Evolutionary conservation across 139 green algal genomes (phyloP).

Genomic region (Chlorella vulgaris): DNA sequence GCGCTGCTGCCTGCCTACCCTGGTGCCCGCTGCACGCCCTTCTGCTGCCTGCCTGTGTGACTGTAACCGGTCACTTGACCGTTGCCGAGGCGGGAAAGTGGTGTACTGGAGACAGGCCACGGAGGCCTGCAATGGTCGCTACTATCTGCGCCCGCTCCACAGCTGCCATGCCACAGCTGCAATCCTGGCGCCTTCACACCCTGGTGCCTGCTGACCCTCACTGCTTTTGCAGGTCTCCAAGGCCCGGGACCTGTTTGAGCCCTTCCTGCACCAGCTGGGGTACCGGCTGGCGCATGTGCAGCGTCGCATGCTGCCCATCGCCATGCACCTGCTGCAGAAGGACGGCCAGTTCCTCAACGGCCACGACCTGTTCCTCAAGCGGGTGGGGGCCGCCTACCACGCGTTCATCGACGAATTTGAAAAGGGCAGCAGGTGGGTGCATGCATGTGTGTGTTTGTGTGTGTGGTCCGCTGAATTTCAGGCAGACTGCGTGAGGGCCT

Average conservation of each 20-base stretch:
- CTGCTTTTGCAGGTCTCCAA: slow-evolving; percentile 55
- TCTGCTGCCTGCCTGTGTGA: background rate
- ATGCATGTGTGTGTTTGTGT: background rate
- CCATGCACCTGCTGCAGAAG: slow-evolving; percentile 84
- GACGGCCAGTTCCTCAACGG: slow-evolving; percentile 77
- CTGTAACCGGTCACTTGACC: background rate
- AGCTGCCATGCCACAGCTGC: background rate
- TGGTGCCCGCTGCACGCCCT: background rate
- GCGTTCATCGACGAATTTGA: slow-evolving; percentile 86
- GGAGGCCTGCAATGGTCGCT: too few relatives aligned
- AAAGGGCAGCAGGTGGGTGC: slow-evolving; percentile 39
- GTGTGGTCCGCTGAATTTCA: too few relatives aligned
- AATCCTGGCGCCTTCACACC: background rate
- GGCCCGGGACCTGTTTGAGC: slow-evolving; percentile 88
- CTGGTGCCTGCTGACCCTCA: background rate
- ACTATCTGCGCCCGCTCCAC: too few relatives aligned
- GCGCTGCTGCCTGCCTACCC: background rate
- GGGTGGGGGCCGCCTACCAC: slow-evolving; percentile 79
- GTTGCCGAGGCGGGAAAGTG: background rate
- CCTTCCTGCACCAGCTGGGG: slow-evolving; percentile 92
- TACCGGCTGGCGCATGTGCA: slow-evolving; percentile 89
- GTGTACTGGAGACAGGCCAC: too few relatives aligned
- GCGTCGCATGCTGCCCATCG: slow-evolving; percentile 87
- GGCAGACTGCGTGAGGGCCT: too few relatives aligned
- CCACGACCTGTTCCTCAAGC: slow-evolving; percentile 88